Conservation (phyloP, 2,329 filamentous ascomycete genomes). For the Penicillium sp. region DNA sequence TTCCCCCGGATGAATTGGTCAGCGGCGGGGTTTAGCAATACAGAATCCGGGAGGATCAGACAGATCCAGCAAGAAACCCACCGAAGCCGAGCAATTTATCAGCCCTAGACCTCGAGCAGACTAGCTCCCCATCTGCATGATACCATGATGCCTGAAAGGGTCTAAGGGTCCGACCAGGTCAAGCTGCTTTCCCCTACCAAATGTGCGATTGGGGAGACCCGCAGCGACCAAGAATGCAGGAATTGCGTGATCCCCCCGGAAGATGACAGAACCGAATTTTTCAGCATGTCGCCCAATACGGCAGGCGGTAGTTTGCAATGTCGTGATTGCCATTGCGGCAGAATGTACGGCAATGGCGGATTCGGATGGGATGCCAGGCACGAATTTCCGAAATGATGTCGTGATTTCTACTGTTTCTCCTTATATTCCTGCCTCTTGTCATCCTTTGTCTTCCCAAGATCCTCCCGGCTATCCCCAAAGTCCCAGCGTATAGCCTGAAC, state of each 20-base stretch:
- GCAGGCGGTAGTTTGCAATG: constrained; percentile 36
- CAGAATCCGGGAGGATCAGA: neutral
- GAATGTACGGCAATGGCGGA: constrained; percentile 30
- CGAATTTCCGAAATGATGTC: constrained; percentile 34
- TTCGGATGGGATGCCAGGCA: constrained; percentile 26
- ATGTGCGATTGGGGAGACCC: constrained; percentile 17
- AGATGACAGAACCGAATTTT: constrained; percentile 37
- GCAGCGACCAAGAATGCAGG: constrained; percentile 30
- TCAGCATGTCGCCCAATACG: constrained; percentile 25
- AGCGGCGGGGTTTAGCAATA: constrained; percentile 7
- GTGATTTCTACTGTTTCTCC: constrained; percentile 34
- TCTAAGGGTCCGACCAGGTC: no score
- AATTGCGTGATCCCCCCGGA: constrained; percentile 46
- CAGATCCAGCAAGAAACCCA: neutral
- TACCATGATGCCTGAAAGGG: constrained; percentile 2
- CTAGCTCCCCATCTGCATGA: neutral
- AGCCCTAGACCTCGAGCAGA: constrained; percentile 13
- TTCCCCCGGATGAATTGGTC: constrained; percentile 14
- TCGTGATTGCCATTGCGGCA: constrained; percentile 34
- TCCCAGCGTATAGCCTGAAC: constrained; percentile 9
- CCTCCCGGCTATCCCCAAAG: constrained; percentile 7
- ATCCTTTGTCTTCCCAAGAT: constrained; percentile 20
- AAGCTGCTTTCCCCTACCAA: neutral
- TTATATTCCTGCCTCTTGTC: constrained; percentile 34
- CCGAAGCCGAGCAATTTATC: constrained; percentile 21